These are phyloP conservation scores for Ascochyta koolunga DNA, from an alignment of 2,329 filamentous ascomycete species.

Conservation along the genomic window DNA sequence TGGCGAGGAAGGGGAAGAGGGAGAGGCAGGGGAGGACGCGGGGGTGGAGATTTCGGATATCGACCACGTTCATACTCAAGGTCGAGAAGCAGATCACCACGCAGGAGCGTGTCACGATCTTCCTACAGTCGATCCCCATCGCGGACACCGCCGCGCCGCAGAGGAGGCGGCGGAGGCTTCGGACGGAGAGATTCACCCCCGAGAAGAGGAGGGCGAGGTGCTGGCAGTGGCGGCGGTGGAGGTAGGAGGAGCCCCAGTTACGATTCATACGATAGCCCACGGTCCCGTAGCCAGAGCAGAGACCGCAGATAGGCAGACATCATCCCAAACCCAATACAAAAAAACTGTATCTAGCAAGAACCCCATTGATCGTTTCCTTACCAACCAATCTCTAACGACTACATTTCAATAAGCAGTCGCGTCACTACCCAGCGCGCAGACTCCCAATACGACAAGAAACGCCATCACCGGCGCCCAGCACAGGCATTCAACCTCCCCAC, in stretches of 20 bases:
- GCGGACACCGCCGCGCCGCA: constrained; percentile 37
- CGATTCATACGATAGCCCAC: constrained; percentile 66
- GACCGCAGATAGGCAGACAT: constrained; percentile 22
- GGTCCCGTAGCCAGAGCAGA: constrained; percentile 51
- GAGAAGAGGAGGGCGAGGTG: constrained; percentile 44
- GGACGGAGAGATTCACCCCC: constrained; percentile 51
- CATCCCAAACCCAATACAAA: not conserved
- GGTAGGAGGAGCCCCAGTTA: constrained; percentile 67
- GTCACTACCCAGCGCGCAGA: no score
- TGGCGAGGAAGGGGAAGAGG: constrained; percentile 40
- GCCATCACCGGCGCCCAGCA: no score
- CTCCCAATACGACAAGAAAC: no score
- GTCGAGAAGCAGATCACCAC: constrained; percentile 52
- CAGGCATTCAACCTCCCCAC: no score
- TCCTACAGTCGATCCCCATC: constrained; percentile 49
- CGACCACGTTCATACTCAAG: constrained; percentile 37
- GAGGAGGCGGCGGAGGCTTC: constrained; percentile 30
- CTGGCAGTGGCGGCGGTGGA: constrained; percentile 54
- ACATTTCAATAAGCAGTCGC: no score
- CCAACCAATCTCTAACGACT: no score
- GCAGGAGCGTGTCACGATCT: constrained; percentile 50
- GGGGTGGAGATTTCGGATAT: constrained; percentile 40
- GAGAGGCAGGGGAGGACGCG: constrained; percentile 43
- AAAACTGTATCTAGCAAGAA: no score
- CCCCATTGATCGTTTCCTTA: no score